These are phyloP conservation scores for Dothidotthia symphoricarpi DNA, from an alignment of 2,329 filamentous ascomycete species.

Conservation along the genomic window DNA sequence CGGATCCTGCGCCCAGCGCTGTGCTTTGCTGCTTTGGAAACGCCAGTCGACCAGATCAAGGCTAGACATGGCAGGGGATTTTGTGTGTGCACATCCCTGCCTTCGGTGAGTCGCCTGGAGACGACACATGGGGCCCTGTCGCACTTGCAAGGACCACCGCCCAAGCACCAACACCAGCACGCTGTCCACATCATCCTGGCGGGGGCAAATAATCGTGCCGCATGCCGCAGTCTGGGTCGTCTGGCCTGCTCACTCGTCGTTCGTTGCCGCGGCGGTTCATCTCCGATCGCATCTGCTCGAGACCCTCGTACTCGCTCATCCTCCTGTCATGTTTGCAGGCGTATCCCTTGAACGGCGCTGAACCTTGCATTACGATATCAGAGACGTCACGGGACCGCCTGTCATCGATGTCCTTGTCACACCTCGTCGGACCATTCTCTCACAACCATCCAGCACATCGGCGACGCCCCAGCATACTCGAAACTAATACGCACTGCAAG, in stretches of 20 bases:
- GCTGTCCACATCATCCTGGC: slow-evolving; percentile 13
- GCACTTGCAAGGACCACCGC: slow-evolving; percentile 10
- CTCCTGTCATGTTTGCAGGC: slow-evolving; percentile 28
- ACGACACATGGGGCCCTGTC: slow-evolving; percentile 5
- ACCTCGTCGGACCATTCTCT: slow-evolving; percentile 19
- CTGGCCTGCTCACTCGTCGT: slow-evolving; percentile 20
- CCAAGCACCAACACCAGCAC: slow-evolving; percentile 12
- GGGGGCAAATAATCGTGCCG: slow-evolving; percentile 21
- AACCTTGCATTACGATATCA: slow-evolving; percentile 17
- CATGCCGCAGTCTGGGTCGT: slow-evolving; percentile 8
- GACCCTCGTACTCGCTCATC: slow-evolving; percentile 24
- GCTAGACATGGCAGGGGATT: slow-evolving; percentile 14
- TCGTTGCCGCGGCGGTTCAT: slow-evolving; percentile 35
- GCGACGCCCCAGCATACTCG: slow-evolving; percentile 9
- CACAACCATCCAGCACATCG: slow-evolving; percentile 12
- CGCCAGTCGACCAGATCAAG: slow-evolving; percentile 11
- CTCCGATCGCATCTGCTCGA: slow-evolving; percentile 42
- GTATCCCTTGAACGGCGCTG: slow-evolving; percentile 14
- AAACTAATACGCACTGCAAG: slow-evolving; percentile 12
- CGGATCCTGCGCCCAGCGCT: slow-evolving; percentile 5
- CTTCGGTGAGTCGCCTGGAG: slow-evolving; percentile 2
- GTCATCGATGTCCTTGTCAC: slow-evolving; percentile 25
- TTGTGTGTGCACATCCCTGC: slow-evolving; percentile 17
- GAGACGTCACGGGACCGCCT: slow-evolving; percentile 34
- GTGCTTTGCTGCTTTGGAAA: neutral